Base-by-base conservation (phyloP, 345 rosid species). In the Isatis tinctoria region DNA sequence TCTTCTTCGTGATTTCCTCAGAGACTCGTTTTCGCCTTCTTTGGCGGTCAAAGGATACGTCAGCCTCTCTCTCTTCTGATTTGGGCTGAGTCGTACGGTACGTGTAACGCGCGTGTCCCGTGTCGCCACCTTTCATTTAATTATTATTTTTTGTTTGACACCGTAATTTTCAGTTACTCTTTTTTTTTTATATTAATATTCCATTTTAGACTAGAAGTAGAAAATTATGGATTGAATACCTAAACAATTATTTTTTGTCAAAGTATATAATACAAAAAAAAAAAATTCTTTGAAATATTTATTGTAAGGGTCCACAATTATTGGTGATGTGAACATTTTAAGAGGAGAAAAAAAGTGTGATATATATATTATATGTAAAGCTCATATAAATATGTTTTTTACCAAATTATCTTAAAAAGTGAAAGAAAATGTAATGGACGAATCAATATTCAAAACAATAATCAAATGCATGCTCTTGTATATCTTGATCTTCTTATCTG, bases 31-130 rank as follows among this genome's bases (percentile, higher is more conserved):
- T 65, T 56, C 32, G 49, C 60, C 69, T 49, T 58, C 73, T 66
- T 66, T 39, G 66, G 67, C 67, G 67, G 78, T 74, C 78, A 74
- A 39, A 58, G 44, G 9, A 74, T 30, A 58, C 78, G 73, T 66
- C 78, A 66, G 13, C 3, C 48, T 32, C 9, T 16, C n/a, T 30
- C 2, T 40, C 13, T 1, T 41, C 14, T 1, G 11, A 14, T 3
- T 56, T 26, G 10, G 14, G 14, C 54, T 49, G 54, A 20, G 57
- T 52, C 33, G 30, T 22, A 24, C 33, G 33, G 39, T 30, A 56
- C 61, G 61, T n/a, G 39, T 56, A 56, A 3, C 39, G 37, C 65
- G 32, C 48, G 65, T 24, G 48, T 60, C 24, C 24, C 24, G 4
- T 58, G 24, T 58, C 14, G 3, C 7, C 4, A 12, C 11, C 8